Conservation (phyloP, 768 basidiomycete genomes). For the Boletus rubropictus region DNA sequence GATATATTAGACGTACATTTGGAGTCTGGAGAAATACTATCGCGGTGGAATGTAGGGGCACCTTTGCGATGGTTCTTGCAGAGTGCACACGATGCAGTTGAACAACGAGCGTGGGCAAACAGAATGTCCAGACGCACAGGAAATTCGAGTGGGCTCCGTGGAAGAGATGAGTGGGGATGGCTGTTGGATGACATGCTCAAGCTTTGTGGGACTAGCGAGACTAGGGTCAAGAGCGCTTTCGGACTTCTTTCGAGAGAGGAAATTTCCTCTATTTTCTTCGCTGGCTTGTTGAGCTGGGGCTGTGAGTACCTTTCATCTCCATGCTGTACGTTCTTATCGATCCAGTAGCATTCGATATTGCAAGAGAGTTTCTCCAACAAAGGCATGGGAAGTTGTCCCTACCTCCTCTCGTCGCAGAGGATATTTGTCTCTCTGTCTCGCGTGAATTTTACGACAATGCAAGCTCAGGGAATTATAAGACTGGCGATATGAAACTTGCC, state of each 20-base stretch:
- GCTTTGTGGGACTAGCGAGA: slow-evolving; percentile 59
- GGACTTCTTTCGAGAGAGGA: slow-evolving; percentile 68
- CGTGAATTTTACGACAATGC: slow-evolving; percentile 96
- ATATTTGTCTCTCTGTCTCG: slow-evolving; percentile 73
- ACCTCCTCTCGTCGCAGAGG: slow-evolving; percentile 51
- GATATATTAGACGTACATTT: slow-evolving; percentile 93
- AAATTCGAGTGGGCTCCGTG: slow-evolving; percentile 47
- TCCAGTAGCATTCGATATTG: slow-evolving; percentile 57
- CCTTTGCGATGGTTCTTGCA: slow-evolving; percentile 89
- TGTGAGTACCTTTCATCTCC: slow-evolving; percentile 50
- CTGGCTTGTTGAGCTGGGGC: slow-evolving; percentile 79
- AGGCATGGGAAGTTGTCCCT: slow-evolving; percentile 45
- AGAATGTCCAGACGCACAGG: slow-evolving; percentile 74
- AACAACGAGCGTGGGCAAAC: slow-evolving; percentile 83
- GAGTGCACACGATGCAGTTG: slow-evolving; percentile 53
- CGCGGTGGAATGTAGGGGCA: slow-evolving; percentile 80
- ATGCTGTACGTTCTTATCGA: slow-evolving; percentile 4
- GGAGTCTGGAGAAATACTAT: slow-evolving; percentile 87
- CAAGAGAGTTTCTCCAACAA: slow-evolving; percentile 54
- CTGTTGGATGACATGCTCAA: slow-evolving; percentile 88
- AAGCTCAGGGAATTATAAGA: slow-evolving; percentile 82
- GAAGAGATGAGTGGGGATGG: slow-evolving; percentile 78
- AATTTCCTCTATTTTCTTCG: slow-evolving; percentile 75
- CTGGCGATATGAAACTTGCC: slow-evolving; percentile 94
- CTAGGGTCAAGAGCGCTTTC: slow-evolving; percentile 69